Conservation (phyloP, 495 filamentous ascomycete species). For the Hypoxylon lienhwacheense region DNA sequence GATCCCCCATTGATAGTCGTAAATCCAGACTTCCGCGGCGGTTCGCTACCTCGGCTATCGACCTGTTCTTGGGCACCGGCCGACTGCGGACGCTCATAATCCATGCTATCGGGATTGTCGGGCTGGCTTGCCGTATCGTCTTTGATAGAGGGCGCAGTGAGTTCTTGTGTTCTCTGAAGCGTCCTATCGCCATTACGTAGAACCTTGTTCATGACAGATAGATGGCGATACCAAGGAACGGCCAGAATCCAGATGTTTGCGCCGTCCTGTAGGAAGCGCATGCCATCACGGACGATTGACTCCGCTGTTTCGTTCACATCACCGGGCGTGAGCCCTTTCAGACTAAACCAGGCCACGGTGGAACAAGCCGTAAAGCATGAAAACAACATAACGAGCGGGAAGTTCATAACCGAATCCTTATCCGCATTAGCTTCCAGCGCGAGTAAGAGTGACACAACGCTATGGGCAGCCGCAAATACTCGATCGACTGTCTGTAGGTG, state of each 20-base stretch:
- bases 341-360: conserved; percentile 53
- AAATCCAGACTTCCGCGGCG: conserved; percentile 51
- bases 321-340: conserved; percentile 51
- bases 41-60: conserved; percentile 48
- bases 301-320: conserved; percentile 51
- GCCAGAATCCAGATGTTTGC: conserved; percentile 53
- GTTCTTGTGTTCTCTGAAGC: conserved; percentile 25
- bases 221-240: conserved; percentile 54
- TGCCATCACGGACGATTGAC: conserved; percentile 51
- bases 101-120: conserved; percentile 51
- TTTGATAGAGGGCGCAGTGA: conserved; percentile 46
- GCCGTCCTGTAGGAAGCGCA: conserved; percentile 52
- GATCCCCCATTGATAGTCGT: conserved; percentile 56
- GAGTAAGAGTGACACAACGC: conserved; percentile 49
- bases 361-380: conserved; percentile 55
- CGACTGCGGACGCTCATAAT: conserved; percentile 45
- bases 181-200: conserved; percentile 44
- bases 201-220: conserved; percentile 55
- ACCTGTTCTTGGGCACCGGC: conserved; percentile 32
- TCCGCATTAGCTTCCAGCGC: conserved; percentile 51
- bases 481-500: conserved; percentile 47
- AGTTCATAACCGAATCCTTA: conserved; percentile 53
- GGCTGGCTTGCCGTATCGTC: conserved; percentile 49
- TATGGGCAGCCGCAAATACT: conserved; percentile 54
- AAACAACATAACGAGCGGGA: conserved; percentile 57